Evolutionary conservation across 305 asterid genomes (phyloP).

Genomic region (Fraxinus paxiana): DNA sequence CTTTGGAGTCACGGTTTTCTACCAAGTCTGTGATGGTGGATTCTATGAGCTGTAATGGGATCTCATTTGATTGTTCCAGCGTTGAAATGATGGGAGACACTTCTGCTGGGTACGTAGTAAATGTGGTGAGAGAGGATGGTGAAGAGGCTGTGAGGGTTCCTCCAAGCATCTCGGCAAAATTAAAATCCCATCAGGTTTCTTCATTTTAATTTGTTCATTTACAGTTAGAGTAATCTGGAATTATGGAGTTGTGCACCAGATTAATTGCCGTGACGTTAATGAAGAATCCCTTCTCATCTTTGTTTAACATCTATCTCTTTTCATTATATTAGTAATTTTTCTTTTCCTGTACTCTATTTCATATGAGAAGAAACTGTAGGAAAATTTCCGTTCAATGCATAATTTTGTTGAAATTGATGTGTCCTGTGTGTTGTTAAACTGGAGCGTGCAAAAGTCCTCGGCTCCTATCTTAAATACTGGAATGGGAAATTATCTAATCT

Average conservation of each 20-base stretch:
- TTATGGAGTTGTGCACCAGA: slow-evolving; percentile 12
- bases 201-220: slow-evolving; percentile 15
- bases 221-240: slow-evolving; percentile 13
- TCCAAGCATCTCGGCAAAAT: slow-evolving; percentile 76
- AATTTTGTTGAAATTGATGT: not conserved
- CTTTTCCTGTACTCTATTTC: not conserved
- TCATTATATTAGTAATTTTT: not conserved
- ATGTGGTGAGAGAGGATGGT: slow-evolving; percentile 92
- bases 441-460: not conserved
- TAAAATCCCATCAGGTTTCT: slow-evolving; percentile 87
- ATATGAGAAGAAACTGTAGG: slow-evolving; percentile 6
- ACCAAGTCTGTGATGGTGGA: slow-evolving; percentile 49
- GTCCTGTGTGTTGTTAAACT: not conserved
- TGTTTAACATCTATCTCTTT: not conserved
- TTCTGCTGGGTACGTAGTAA: slow-evolving; percentile 73
- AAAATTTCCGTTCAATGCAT: slow-evolving; percentile 12
- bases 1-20: slow-evolving; percentile 78
- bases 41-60: slow-evolving; percentile 41
- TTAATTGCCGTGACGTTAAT: slow-evolving; percentile 7
- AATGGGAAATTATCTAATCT: slow-evolving; percentile 14
- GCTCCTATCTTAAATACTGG: slow-evolving; percentile 11
- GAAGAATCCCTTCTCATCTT: not conserved
- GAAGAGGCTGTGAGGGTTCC: slow-evolving; percentile 94
- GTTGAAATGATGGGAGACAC: slow-evolving; percentile 67
- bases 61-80: slow-evolving; percentile 53